phyloP scores from a whole-genome alignment of 148 eudicot species.

The Gaultheria prostrata region DNA sequence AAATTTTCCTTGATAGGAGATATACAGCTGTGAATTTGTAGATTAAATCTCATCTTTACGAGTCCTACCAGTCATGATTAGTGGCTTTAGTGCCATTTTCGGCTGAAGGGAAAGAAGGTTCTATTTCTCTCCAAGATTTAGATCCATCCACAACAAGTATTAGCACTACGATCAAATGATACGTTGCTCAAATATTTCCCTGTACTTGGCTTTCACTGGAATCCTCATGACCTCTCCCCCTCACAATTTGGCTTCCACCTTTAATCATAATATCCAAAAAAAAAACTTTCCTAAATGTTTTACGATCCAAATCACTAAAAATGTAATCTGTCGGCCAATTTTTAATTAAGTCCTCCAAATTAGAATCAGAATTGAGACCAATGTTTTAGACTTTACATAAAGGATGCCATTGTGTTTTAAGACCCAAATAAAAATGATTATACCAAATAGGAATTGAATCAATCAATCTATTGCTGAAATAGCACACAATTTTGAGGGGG shows the following conservation, averaged over 20 bases:
- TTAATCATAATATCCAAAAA: not conserved
- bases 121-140: not conserved
- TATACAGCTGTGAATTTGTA: not conserved
- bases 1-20: not conserved
- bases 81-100: not conserved
- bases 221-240: not conserved
- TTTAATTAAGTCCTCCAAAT: not conserved
- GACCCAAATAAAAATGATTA: not conserved
- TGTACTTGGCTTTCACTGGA: not conserved
- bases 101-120: not conserved
- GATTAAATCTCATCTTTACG: not conserved
- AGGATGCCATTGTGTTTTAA: not conserved
- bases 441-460: not conserved
- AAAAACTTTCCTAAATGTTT: not conserved
- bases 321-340: not conserved
- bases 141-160: not conserved
- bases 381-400: not conserved
- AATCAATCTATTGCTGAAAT: not conserved
- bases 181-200: constrained; percentile 1
- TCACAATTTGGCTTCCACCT: not conserved
- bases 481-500: not conserved
- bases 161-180: not conserved
- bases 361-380: not conserved
- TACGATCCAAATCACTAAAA: not conserved
- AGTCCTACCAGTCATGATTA: not conserved